Base-by-base conservation (phyloP, 2,329 filamentous ascomycete genomes). In the Trichoderma sp. region DNA sequence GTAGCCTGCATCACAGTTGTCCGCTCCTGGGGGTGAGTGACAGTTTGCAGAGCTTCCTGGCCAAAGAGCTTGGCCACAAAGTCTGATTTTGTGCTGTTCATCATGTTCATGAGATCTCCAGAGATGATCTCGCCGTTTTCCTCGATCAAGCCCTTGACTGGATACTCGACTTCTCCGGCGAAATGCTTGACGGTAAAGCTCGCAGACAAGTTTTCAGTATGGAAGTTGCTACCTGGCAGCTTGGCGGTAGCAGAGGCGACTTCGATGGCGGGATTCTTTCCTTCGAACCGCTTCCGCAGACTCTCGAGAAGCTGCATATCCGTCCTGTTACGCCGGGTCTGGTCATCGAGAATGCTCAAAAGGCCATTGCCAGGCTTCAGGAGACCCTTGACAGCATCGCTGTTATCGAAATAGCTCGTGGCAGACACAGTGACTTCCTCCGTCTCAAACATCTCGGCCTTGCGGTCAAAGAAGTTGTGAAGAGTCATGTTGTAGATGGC, bases 351-450 rank as follows among this genome's bases (percentile, higher is more conserved):
- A 77, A 99, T 99, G 84, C 95, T 95, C 24, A 99, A 88, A 53
- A 99, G 87, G 62, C 97, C 97, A 80, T 98, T 98, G 31, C 95
- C 95, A 75, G 94, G 89, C 86, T 98, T 99, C 74, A 99, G 87
- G 38, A 99, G 88, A 14, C 95, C 96, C 80, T 94, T 95, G 76
- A 98, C 95, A 11, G 96, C 95, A 83, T 98, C 97, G 0, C 94
- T 95, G 84, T 98, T 99, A 84, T 99, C 97, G 80, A 98, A 99
- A 84, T 98, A 99, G 85, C 95, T 98, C 0, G 96, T 98, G 0
- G 95, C 93, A 2, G 95, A 90, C 3, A 99, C 94, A 38, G 89
- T 91, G 45, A 99, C 94, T 82, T 99, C 97, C 83, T 99, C 97
- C 1, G 93, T 95, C 82, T 99, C 97, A 27, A 99, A 89, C 85